A percentile compares a stretch with the other conserved stretches of the same genome.
Conservation (phyloP, 306 rosid genomes). For the Rosa multiflora region DNA sequence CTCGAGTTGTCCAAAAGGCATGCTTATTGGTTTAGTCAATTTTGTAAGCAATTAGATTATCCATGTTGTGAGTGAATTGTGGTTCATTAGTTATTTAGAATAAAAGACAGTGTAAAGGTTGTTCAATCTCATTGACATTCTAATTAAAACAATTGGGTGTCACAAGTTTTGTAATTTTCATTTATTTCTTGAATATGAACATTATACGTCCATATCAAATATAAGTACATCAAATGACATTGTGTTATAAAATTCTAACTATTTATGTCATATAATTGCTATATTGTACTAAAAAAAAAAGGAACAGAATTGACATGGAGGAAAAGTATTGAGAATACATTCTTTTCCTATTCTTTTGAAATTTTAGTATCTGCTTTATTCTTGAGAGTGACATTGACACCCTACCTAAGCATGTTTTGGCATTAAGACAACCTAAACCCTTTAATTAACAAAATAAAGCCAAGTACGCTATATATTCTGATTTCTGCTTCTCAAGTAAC, state of each 20-base stretch:
- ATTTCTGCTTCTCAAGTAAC: neutral
- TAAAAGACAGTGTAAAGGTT: too few relatives aligned
- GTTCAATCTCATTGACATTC: too few relatives aligned
- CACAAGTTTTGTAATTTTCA: too few relatives aligned
- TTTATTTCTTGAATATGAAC: too few relatives aligned
- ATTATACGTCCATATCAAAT: too few relatives aligned
- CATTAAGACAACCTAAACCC: neutral
- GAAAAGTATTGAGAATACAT: constrained; percentile 29
- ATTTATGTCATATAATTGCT: neutral
- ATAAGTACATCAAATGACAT: too few relatives aligned
- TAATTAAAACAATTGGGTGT: too few relatives aligned
- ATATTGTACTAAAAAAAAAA: neutral
- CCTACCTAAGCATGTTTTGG: constrained; percentile 9
- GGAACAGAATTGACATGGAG: constrained; percentile 22
- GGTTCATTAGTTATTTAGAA: too few relatives aligned
- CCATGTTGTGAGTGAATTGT: too few relatives aligned
- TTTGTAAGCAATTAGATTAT: too few relatives aligned
- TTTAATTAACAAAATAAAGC: constrained; percentile 5
- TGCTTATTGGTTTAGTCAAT: too few relatives aligned
- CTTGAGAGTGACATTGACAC: constrained; percentile 42
- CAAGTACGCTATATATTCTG: neutral
- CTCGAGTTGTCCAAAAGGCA: too few relatives aligned
- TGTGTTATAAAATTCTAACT: neutral
- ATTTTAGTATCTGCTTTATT: constrained; percentile 30
- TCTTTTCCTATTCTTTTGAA: constrained; percentile 30